Evolutionary conservation across 495 filamentous ascomycete species (phyloP).

Genomic region (Bombardia bombarda): DNA sequence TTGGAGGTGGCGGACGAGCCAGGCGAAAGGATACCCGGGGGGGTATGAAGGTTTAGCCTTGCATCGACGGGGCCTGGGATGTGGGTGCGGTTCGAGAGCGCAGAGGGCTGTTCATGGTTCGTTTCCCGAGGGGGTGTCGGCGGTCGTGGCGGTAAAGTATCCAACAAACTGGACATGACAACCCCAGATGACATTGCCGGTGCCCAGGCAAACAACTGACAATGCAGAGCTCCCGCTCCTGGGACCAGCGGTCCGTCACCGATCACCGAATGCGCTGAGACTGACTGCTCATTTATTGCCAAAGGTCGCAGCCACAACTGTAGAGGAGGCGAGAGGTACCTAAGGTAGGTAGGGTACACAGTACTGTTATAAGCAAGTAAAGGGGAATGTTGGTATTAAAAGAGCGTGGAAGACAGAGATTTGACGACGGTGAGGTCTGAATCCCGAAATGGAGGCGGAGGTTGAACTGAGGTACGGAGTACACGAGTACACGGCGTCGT

Average conservation of each 20-base stretch:
- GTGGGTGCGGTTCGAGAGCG: constrained; percentile 7
- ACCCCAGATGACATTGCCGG: constrained; percentile 42
- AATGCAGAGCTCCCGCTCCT: neutral
- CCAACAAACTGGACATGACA: constrained; percentile 33
- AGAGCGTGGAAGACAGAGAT: neutral
- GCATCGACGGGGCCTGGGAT: constrained; percentile 24
- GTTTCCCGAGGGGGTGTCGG: constrained; percentile 48
- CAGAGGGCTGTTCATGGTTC: constrained; percentile 27
- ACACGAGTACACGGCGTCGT: neutral
- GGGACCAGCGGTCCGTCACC: constrained; percentile 8
- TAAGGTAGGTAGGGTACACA: no score
- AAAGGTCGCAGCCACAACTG: neutral
- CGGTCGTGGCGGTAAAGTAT: constrained; percentile 40
- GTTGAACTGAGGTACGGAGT: neutral
- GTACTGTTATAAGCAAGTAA: no score
- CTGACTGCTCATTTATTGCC: constrained; percentile 1
- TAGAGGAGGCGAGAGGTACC: neutral
- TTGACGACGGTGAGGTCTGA: no score
- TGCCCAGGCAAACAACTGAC: no score
- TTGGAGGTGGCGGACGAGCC: constrained; percentile 51
- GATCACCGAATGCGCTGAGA: no score
- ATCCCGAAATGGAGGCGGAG: no score
- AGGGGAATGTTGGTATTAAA: no score
- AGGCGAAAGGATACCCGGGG: constrained; percentile 37
- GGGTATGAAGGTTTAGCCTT: constrained; percentile 36